Percentiles rank a stretch among this genome's conserved stretches.
Evolutionary conservation across 2,329 filamentous ascomycete species (phyloP).

Genomic region (Colletotrichum sp.): DNA sequence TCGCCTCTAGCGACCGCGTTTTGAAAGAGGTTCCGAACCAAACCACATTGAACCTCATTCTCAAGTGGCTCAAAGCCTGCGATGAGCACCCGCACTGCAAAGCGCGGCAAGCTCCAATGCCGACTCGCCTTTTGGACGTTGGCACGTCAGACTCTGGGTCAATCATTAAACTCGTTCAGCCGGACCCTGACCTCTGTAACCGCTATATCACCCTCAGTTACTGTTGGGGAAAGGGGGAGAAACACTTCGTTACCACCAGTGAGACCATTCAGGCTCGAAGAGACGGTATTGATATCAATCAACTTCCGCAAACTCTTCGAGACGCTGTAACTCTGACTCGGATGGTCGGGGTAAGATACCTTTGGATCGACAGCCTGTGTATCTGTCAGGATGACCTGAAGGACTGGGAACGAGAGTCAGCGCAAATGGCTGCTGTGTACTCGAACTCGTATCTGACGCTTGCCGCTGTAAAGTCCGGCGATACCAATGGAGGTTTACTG

Average conservation of each 20-base stretch:
- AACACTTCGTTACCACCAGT: conserved; percentile 1
- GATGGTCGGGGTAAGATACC: conserved; percentile 26
- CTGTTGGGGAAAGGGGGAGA: neutral
- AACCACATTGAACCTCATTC: neutral
- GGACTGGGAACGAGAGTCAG: conserved; percentile 28
- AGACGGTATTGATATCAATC: neutral
- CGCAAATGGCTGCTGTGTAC: conserved; percentile 31
- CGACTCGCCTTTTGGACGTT: neutral
- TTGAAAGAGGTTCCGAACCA: neutral
- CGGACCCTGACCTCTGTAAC: neutral
- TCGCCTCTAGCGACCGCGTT: neutral
- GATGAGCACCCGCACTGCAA: neutral
- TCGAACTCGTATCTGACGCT: conserved; percentile 27
- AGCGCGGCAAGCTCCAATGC: neutral
- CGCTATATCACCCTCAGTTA: conserved; percentile 9
- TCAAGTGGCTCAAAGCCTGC: conserved; percentile 2
- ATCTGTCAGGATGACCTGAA: conserved; percentile 30
- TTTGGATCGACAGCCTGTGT: conserved; percentile 37
- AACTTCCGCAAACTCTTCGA: conserved; percentile 26
- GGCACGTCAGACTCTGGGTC: neutral
- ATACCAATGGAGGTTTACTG: conserved; percentile 26
- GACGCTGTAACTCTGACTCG: conserved; percentile 29
- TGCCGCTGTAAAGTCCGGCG: conserved; percentile 25
- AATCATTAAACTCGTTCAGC: neutral
- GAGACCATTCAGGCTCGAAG: neutral